phyloP scores from a whole-genome alignment of 2,329 filamentous ascomycete species.

The Verticillium albo-atrum region DNA sequence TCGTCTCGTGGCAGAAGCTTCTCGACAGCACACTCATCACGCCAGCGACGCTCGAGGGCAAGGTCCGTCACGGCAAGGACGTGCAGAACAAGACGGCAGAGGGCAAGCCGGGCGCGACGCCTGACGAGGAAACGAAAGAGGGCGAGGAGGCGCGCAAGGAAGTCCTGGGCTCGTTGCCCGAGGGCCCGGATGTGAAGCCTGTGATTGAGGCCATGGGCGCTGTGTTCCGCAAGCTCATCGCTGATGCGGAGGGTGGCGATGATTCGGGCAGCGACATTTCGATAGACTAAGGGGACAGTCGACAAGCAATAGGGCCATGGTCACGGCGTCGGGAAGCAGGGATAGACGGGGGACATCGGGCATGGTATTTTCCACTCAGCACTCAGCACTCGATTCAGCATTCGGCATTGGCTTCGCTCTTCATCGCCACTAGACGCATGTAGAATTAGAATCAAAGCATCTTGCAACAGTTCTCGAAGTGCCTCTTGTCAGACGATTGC shows the following conservation, averaged over 20 bases:
- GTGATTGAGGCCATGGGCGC: constrained; percentile 35
- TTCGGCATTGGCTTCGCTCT: neutral
- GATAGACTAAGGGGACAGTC: neutral
- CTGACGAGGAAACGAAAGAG: constrained; percentile 15
- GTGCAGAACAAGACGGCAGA: constrained; percentile 37
- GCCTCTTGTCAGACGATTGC: too few species aligned
- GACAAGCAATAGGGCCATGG: neutral
- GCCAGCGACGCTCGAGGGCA: constrained; percentile 48
- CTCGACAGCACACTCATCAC: constrained; percentile 68
- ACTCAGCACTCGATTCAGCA: neutral
- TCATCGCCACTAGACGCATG: neutral
- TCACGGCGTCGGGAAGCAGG: neutral
- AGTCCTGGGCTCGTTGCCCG: constrained; percentile 20
- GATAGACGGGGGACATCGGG: neutral
- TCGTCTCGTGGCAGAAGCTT: constrained; percentile 67
- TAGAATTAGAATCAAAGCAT: neutral
- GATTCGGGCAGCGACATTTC: neutral
- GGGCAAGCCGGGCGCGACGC: constrained; percentile 35
- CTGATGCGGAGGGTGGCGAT: constrained; percentile 3
- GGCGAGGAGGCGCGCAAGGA: constrained; percentile 20
- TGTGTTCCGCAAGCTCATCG: constrained; percentile 31
- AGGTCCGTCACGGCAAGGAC: constrained; percentile 48
- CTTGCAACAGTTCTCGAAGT: neutral
- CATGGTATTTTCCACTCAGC: neutral
- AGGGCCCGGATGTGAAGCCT: constrained; percentile 35